These are phyloP conservation scores for Miscanthus lutarioriparius DNA, from an alignment of 176 grass and related monocot genomes.

Conservation along the genomic window DNA sequence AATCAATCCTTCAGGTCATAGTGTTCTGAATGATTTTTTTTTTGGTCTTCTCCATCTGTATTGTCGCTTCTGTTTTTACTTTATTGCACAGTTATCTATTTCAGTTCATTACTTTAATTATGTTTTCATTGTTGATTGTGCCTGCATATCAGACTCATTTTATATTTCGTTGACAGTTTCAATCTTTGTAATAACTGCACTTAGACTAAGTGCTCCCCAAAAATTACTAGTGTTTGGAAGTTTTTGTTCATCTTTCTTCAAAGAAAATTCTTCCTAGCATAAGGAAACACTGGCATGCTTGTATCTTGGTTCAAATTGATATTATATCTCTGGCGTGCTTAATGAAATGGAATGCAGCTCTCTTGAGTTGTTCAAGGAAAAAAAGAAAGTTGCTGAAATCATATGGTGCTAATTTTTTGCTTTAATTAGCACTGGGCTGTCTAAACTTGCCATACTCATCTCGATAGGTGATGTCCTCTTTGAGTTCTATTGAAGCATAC, in stretches of 20 bases:
- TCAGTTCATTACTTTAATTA: conserved; percentile 18
- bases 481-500: conserved; percentile 79
- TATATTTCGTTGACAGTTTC: conserved; percentile 5
- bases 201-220: neutral
- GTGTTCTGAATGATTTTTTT: conserved; percentile 20
- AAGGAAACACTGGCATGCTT: conserved; percentile 21
- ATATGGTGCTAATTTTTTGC: conserved; percentile 17
- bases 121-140: conserved; percentile 16
- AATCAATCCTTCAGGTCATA: conserved; percentile 86
- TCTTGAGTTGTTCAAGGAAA: neutral
- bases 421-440: conserved; percentile 25
- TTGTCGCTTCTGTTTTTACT: conserved; percentile 25
- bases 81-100: neutral
- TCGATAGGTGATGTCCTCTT: conserved; percentile 76
- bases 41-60: neutral
- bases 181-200: conserved; percentile 10
- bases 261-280: conserved; percentile 38
- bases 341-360: neutral
- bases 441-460: conserved; percentile 30
- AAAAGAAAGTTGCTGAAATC: conserved; percentile 18
- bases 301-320: conserved; percentile 20
- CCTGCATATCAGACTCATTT: neutral
- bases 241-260: conserved; percentile 14
- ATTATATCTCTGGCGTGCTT: conserved; percentile 11
- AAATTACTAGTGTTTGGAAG: conserved; percentile 7